phyloP scores from a whole-genome alignment of 2,329 filamentous ascomycete genomes.

The Apiospora pterosperma region DNA sequence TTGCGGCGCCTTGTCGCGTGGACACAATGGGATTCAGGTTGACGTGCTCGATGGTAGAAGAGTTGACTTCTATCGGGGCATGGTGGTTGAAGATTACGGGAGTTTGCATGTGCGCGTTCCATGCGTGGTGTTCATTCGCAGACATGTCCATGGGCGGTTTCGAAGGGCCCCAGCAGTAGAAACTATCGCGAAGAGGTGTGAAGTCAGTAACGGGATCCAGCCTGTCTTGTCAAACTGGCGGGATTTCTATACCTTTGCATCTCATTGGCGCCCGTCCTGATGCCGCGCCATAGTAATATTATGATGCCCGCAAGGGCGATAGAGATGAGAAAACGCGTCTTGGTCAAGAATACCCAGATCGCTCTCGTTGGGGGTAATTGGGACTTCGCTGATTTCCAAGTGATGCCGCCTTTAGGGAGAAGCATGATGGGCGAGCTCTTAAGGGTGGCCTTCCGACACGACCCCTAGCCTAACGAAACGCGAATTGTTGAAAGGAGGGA shows the following conservation, averaged over 20 bases:
- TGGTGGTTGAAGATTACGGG: slow-evolving; percentile 97
- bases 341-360: slow-evolving; percentile 66
- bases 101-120: slow-evolving; percentile 85
- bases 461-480: slow-evolving; percentile 23
- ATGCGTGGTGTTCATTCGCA: slow-evolving; percentile 83
- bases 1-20: slow-evolving; percentile 71
- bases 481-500: slow-evolving; percentile 16
- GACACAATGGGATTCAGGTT: slow-evolving; percentile 84
- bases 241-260: slow-evolving; percentile 76
- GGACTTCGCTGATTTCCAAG: slow-evolving; percentile 86
- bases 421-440: slow-evolving; percentile 60
- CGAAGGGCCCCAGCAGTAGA: slow-evolving; percentile 93
- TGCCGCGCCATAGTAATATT: slow-evolving; percentile 83
- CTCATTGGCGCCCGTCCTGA: slow-evolving; percentile 75
- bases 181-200: slow-evolving; percentile 51
- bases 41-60: slow-evolving; percentile 71
- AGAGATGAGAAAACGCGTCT: slow-evolving; percentile 73
- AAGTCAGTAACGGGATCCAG: slow-evolving; percentile 13
- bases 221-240: neutral
- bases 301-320: slow-evolving; percentile 68
- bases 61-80: slow-evolving; percentile 79
- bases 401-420: slow-evolving; percentile 83
- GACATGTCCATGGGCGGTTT: slow-evolving; percentile 97
- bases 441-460: slow-evolving; percentile 39
- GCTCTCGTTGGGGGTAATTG: slow-evolving; percentile 75